These are phyloP conservation scores for Acacia acuminata DNA, from an alignment of 306 rosid genomes.

Conservation along the genomic window DNA sequence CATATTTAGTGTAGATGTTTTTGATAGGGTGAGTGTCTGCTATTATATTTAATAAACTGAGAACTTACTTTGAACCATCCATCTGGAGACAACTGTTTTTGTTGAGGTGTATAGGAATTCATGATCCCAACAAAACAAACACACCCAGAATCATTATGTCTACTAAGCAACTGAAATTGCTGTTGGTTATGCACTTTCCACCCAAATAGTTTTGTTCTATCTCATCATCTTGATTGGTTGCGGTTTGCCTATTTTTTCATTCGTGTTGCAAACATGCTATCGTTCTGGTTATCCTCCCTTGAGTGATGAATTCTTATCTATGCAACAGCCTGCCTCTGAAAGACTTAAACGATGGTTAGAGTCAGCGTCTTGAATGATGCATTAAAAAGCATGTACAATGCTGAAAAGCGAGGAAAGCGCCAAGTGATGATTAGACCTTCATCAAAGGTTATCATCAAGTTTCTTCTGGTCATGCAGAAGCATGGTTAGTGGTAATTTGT, in stretches of 20 bases:
- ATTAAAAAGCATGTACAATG: constrained; percentile 50
- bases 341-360: constrained; percentile 37
- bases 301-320: background rate
- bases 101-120: no score
- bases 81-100: no score
- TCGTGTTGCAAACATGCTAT: background rate
- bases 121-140: background rate
- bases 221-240: background rate
- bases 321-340: constrained; percentile 12
- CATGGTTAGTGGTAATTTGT: constrained; percentile 41
- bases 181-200: background rate
- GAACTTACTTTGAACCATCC: background rate
- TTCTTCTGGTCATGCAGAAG: constrained; percentile 54
- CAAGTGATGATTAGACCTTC: constrained; percentile 54
- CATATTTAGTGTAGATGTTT: background rate
- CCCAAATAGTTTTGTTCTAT: background rate
- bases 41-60: background rate
- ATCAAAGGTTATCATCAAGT: constrained; percentile 45
- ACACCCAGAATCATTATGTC: background rate
- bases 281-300: background rate
- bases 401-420: constrained; percentile 48
- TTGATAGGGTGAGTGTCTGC: background rate
- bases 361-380: constrained; percentile 50
- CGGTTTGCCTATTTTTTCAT: background rate
- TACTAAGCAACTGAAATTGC: background rate